phyloP scores from a whole-genome alignment of 352 stramenopile species.

The Phytophthora fragariaefolia region DNA sequence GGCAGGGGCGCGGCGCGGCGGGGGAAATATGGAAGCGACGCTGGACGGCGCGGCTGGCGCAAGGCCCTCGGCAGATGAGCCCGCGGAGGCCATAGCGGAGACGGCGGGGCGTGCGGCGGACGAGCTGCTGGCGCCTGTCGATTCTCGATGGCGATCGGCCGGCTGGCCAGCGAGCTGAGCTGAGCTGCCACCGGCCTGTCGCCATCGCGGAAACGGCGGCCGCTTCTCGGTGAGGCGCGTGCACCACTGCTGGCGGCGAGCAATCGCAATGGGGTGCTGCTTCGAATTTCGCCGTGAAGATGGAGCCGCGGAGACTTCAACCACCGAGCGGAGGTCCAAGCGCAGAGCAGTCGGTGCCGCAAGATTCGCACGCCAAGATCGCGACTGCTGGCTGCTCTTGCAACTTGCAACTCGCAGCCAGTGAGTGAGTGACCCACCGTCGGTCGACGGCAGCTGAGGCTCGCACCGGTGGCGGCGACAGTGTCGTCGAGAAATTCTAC shows the following conservation, averaged over 20 bases:
- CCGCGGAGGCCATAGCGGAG: slow-evolving; percentile 3
- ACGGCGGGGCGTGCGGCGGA: not conserved
- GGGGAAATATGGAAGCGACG: slow-evolving; percentile 2
- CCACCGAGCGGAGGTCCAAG: not conserved
- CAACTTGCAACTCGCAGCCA: too few relatives aligned
- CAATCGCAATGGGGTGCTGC: not conserved
- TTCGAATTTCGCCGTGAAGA: not conserved
- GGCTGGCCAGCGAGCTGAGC: too few relatives aligned
- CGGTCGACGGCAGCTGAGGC: too few relatives aligned
- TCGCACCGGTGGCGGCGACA: too few relatives aligned
- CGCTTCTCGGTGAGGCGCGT: slow-evolving; percentile 28
- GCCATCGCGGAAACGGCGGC: slow-evolving; percentile 3
- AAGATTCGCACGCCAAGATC: not conserved
- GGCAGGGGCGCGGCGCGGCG: not conserved
- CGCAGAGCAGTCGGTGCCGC: too few relatives aligned
- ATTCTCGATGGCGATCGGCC: slow-evolving; percentile 29
- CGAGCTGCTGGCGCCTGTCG: slow-evolving; percentile 25
- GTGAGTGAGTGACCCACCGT: too few relatives aligned
- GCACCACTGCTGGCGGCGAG: too few relatives aligned
- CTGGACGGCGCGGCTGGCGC: not conserved
- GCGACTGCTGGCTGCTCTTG: too few relatives aligned
- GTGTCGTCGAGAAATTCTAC: too few relatives aligned
- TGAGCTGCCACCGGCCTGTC: slow-evolving; percentile 21
- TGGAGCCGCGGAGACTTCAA: not conserved
- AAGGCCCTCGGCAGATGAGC: not conserved